Conservation (phyloP, 768 basidiomycete species). For the Russula lepida region DNA sequence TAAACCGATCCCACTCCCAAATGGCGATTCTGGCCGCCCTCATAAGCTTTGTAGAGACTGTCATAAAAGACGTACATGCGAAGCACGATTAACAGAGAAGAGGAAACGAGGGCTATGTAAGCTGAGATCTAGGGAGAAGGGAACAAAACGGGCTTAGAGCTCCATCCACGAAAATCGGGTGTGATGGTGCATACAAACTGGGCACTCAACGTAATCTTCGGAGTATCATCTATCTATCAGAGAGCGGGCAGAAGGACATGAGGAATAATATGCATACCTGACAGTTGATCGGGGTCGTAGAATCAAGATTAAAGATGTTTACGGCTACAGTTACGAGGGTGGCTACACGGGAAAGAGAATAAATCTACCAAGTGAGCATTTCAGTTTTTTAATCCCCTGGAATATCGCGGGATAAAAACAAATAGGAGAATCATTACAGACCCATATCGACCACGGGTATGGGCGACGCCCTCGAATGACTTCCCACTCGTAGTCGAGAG, state of each 20-base stretch:
- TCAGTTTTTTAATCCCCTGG: background rate
- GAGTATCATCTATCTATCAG: background rate
- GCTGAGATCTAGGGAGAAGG: background rate
- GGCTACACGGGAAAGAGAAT: background rate
- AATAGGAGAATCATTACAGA: background rate
- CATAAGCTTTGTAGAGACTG: background rate
- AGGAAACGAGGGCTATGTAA: background rate
- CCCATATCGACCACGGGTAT: constrained; percentile 11
- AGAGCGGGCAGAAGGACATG: background rate
- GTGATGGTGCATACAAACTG: background rate
- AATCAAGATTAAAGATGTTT: background rate
- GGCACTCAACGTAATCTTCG: background rate
- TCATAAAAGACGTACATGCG: constrained; percentile 1
- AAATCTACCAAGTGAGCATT: background rate
- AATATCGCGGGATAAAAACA: background rate
- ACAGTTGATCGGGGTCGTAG: background rate
- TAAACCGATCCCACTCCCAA: background rate
- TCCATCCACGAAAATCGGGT: background rate
- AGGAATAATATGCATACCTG: background rate
- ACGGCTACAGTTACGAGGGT: background rate
- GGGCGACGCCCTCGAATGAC: background rate
- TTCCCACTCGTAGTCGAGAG: background rate
- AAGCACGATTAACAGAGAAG: constrained; percentile 1
- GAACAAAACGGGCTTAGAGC: background rate
- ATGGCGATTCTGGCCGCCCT: background rate